Evolutionary conservation across 768 basidiomycete species (phyloP), one percentile per base, ranked within the genome.

Genomic region (Gloeostereum incarnatum): DNA sequence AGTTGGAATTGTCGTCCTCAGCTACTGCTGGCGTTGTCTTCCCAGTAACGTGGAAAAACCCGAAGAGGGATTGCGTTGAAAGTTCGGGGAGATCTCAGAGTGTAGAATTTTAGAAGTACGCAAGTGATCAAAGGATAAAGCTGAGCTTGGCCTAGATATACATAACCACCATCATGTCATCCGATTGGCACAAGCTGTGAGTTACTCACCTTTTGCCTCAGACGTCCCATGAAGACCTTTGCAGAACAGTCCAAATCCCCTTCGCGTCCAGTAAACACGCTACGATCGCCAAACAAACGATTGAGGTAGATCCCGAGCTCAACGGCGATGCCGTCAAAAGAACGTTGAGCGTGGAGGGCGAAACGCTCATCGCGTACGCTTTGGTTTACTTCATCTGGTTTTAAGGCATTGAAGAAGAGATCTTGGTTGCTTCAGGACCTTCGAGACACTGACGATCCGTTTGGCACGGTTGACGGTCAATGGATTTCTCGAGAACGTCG

Each of bases 401-500:
- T 27, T 14, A 23, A 36, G n/a, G 36, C 32, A 30, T 35, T 41
- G 50, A 27, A 17, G 25, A 17, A 13, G 31, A 35, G 32, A 10
- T 34, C 1, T 31, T 36, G 4, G 16, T 20, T 14, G 35, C 36
- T 14, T 22, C 45, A 89, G 88, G 38, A 79, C 68, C 10, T 86
- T 84, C 58, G 71, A 68, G 17, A 87, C 85, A 1, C 61, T 88
- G 38, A 96, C 91, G 0, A 66, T 93, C 42, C 79, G 92, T 24
- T 62, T 94, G n/a, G 81, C 88, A 3, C 75, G 92, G 40, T 66
- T 96, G 34, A 75, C 82, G 0, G 68, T 84, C 35, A 96, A 96
- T 49, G 80, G 79, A 10, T 93, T 87, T 59, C 67, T 96, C 33
- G 91, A 94, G 53, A 92, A 91, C 49, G 70, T 91, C 22, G 88